Percentiles rank a stretch among this genome's conserved stretches.
Conservation (phyloP, 495 filamentous ascomycete species). For the Penicillium coffeae region DNA sequence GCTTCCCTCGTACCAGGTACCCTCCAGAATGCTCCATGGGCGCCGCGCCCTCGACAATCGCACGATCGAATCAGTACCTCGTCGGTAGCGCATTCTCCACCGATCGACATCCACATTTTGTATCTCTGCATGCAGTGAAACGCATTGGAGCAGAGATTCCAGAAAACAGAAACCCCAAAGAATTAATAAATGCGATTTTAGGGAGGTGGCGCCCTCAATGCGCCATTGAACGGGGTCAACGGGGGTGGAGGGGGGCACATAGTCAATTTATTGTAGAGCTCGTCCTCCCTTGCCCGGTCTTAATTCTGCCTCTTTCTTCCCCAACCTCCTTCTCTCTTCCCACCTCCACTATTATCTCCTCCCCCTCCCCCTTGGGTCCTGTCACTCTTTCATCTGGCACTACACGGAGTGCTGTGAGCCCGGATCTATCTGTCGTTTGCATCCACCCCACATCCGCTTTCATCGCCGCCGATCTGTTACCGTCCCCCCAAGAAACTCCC, state of each 20-base stretch:
- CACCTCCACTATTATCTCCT: slow-evolving; percentile 2
- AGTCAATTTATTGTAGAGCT: background rate
- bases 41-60: background rate
- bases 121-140: slow-evolving; percentile 22
- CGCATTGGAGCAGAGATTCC: slow-evolving; percentile 14
- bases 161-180: slow-evolving; percentile 10
- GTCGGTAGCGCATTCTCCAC: slow-evolving; percentile 13
- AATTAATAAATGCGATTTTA: background rate
- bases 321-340: slow-evolving; percentile 14
- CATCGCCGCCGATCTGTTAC: background rate
- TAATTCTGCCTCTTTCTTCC: slow-evolving; percentile 12
- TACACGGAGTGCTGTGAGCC: background rate
- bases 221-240: background rate
- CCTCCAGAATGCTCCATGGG: no score
- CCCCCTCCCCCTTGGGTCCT: background rate
- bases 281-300: slow-evolving; percentile 9
- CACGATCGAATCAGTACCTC: background rate
- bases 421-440: background rate
- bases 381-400: background rate
- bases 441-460: background rate
- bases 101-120: slow-evolving; percentile 16
- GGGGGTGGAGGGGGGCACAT: background rate
- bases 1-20: background rate
- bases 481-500: background rate
- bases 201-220: background rate